Base-by-base conservation (phyloP, 1,284 basidiomycete species). In the Schizophyllum commune region DNA sequence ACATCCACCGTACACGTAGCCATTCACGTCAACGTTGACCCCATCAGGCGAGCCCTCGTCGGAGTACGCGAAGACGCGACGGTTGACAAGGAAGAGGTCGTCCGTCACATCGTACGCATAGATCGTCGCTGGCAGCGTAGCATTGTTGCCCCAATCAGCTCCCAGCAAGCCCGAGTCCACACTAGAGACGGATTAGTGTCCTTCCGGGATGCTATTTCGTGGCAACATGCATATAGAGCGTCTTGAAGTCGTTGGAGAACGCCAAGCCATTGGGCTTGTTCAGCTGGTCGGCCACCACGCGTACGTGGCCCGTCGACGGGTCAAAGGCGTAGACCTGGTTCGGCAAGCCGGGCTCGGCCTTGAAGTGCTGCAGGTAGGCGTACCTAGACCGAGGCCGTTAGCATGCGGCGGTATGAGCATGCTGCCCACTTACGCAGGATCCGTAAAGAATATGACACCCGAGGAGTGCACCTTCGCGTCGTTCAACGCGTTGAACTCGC, bases 401-500 rank as follows among this genome's bases (percentile, higher is more conserved):
- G 32, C 33, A 56, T 22, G 19, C 17, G 27, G n/a, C 52, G 33
- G 47, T 34, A 60, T 34, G 51, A 17, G 15, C 9, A 33, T 51
- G 61, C 56, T 33, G 5, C 27, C 21, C 17, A n/a, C 17, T 47
- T 66, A 91, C 83, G 73, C 76, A 6, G 80, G 78, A 69, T 92
- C 91, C 0, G 86, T 89, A 73, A 91, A 90, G 73, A 86, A 91
- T 9, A 90, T 69, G 56, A 80, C 81, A 15, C 82, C 82, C 58
- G 78, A 84, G 0, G 86, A 86, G 62, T 91, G 86, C 3, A 92
- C 76, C 67, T 88, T 90, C 61, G 88, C 75, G 68, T 94, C 91
- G 70, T 93, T 92, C 59, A 92, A 73, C 1, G 89, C 89, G 73
- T 89, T 91, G 75, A 92, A 94, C 68, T 92, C 89, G 8, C 88